Base-by-base conservation (phyloP, 2,329 filamentous ascomycete genomes). In the Fusarium sp. region DNA sequence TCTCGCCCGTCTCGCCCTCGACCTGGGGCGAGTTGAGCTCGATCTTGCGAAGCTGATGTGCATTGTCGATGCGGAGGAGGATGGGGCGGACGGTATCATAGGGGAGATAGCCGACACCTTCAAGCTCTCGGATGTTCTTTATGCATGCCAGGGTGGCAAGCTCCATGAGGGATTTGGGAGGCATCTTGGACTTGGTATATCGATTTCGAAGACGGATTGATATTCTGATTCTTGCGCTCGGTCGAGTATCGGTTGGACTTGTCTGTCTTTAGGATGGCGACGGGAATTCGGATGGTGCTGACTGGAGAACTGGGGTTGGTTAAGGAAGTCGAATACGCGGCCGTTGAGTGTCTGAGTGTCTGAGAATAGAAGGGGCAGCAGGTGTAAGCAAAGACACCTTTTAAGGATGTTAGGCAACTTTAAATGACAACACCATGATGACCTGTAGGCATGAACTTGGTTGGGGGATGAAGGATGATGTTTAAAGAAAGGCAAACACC, bases 21-120 rank as follows among this genome's bases (percentile, higher is more conserved):
- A 98, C 88, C 73, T 97, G 94, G 0, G 95, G 94, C 6, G 92
- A 95, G 79, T 91, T 91, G 60, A 88, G 71, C 83, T 98, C 95
- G 68, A 98, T 88, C 66, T 88, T 80, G 78, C 90, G 92, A 35
- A 98, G 90, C 81, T 97, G 95, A 52, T 88, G 84, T 2, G 95
- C 91, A 73, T 89, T 92, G 63, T 93, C 91, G 65, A 98, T 85
- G 66, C 91, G 92, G 61, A 89, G 79, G 35, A 98, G 90, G 45
- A 98, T 89, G 1, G 90, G 88, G 9, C 88, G 87, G 61, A 94
- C 88, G 8, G 79, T 78, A 27, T 88, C 83, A 83, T 93, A 94
- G 4, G 92, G 91, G 42, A 95, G 85, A 66, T 91, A 89, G 73
- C 94, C 94, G 52, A 98, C 86, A 81, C 94, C 91, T 54, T 87